phyloP scores from a whole-genome alignment of 2,329 filamentous ascomycete species.

The Phialophora expanda region DNA sequence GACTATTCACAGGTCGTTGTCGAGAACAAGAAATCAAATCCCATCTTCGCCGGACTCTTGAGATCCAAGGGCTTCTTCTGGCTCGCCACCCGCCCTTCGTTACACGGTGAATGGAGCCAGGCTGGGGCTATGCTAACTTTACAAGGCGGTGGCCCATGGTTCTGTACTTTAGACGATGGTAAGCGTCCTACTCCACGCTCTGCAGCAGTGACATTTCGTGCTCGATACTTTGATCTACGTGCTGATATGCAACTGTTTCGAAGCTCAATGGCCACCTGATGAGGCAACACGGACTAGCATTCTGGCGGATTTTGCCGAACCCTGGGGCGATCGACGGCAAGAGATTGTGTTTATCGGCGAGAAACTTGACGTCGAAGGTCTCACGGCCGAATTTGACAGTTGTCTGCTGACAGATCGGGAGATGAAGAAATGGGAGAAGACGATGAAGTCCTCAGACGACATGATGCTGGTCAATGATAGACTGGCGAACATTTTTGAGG shows the following conservation, averaged over 20 bases:
- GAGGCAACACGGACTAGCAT: slow-evolving; percentile 56
- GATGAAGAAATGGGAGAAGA: slow-evolving; percentile 58
- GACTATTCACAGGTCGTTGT: not conserved
- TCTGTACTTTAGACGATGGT: slow-evolving; percentile 44
- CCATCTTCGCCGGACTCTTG: slow-evolving; percentile 48
- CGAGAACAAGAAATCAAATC: slow-evolving; percentile 48
- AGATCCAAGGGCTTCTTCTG: slow-evolving; percentile 55
- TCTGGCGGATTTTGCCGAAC: slow-evolving; percentile 55
- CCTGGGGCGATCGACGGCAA: slow-evolving; percentile 72
- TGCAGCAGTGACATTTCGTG: not conserved
- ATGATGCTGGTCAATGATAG: slow-evolving; percentile 53
- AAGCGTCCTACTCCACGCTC: not conserved
- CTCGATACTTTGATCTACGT: no score
- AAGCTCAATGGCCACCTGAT: slow-evolving; percentile 60
- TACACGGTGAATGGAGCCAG: slow-evolving; percentile 54
- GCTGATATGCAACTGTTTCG: not conserved
- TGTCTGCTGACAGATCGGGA: slow-evolving; percentile 69
- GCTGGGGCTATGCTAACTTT: slow-evolving; percentile 53
- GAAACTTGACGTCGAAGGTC: slow-evolving; percentile 58
- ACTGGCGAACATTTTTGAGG: slow-evolving; percentile 59
- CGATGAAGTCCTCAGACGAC: slow-evolving; percentile 54
- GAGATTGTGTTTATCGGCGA: slow-evolving; percentile 77
- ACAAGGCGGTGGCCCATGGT: slow-evolving; percentile 56
- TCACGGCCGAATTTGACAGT: slow-evolving; percentile 62
- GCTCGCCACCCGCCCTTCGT: slow-evolving; percentile 50